Percentiles rank a stretch among this genome's conserved stretches.
Conservation (phyloP, 495 filamentous ascomycete genomes). For the Lasiosphaeria miniovina region DNA sequence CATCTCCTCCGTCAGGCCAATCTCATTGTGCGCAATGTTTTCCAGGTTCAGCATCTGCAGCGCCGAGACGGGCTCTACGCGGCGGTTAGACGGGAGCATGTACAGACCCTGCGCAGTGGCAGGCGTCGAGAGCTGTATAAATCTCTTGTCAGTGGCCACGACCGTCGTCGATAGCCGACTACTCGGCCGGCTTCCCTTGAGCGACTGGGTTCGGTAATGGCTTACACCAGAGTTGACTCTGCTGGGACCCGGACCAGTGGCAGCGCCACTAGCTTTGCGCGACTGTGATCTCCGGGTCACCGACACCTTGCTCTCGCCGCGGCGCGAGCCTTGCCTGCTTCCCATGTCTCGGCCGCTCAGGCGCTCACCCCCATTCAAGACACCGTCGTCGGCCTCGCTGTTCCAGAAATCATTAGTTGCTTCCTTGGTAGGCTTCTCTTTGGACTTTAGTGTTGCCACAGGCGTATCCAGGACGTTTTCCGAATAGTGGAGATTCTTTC, state of each 20-base stretch:
- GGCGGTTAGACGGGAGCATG: constrained; percentile 60
- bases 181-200: constrained; percentile 33
- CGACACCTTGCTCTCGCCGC: constrained; percentile 48
- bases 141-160: constrained; percentile 28
- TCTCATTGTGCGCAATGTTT: constrained; percentile 76
- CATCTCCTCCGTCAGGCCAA: constrained; percentile 82
- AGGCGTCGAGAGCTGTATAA: constrained; percentile 27
- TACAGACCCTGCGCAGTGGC: constrained; percentile 38
- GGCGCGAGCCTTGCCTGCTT: constrained; percentile 45
- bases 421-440: constrained; percentile 41
- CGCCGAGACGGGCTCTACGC: constrained; percentile 77
- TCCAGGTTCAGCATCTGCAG: constrained; percentile 88
- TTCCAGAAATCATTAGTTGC: constrained; percentile 54
- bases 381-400: constrained; percentile 66
- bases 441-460: constrained; percentile 26
- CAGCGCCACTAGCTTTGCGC: constrained; percentile 59
- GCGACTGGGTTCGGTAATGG: constrained; percentile 26
- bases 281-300: constrained; percentile 50
- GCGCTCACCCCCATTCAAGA: constrained; percentile 43
- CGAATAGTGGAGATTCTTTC: constrained; percentile 86
- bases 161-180: constrained; percentile 30
- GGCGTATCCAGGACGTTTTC: constrained; percentile 83
- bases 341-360: constrained; percentile 42
- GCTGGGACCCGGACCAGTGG: constrained; percentile 30
- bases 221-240: constrained; percentile 49